A percentile compares a stretch with the other conserved stretches of the same genome.
These are phyloP conservation scores for Pichia sp. DNA, from an alignment of 1,139 yeast species.

Conservation along the genomic window DNA sequence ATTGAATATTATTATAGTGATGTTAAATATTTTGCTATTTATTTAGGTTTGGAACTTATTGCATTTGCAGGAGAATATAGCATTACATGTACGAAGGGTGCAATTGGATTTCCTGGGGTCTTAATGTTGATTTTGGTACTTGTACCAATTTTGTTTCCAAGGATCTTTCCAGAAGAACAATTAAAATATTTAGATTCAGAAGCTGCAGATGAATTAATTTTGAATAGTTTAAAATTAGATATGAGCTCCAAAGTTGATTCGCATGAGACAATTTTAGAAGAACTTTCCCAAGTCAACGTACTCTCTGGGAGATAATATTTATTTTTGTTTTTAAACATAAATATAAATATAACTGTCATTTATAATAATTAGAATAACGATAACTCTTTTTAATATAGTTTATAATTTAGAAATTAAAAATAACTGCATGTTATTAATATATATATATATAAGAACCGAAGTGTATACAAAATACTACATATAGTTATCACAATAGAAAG, in stretches of 20 bases:
- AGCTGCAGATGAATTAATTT: constrained; percentile 57
- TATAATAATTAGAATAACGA: neutral
- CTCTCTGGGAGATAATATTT: neutral
- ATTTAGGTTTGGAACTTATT: constrained; percentile 50
- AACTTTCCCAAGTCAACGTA: neutral
- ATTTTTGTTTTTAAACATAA: neutral
- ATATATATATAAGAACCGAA: too few species aligned
- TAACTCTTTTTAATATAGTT: too few species aligned
- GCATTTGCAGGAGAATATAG: constrained; percentile 80
- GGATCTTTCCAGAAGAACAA: constrained; percentile 56
- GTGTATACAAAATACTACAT: too few species aligned
- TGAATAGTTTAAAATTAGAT: constrained; percentile 33
- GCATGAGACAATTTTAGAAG: neutral
- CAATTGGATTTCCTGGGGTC: constrained; percentile 92
- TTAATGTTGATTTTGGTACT: constrained; percentile 54
- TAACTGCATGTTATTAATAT: too few species aligned
- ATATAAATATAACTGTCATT: neutral
- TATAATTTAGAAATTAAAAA: too few species aligned
- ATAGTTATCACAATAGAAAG: neutral
- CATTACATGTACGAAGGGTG: constrained; percentile 81
- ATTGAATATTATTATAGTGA: constrained; percentile 30
- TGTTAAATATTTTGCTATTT: constrained; percentile 48
- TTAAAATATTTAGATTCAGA: constrained; percentile 62
- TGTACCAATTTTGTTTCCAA: constrained; percentile 46
- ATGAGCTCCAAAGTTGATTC: neutral